Base-by-base conservation (phyloP, 1,284 basidiomycete species). In the Coriolopsis trogii region DNA sequence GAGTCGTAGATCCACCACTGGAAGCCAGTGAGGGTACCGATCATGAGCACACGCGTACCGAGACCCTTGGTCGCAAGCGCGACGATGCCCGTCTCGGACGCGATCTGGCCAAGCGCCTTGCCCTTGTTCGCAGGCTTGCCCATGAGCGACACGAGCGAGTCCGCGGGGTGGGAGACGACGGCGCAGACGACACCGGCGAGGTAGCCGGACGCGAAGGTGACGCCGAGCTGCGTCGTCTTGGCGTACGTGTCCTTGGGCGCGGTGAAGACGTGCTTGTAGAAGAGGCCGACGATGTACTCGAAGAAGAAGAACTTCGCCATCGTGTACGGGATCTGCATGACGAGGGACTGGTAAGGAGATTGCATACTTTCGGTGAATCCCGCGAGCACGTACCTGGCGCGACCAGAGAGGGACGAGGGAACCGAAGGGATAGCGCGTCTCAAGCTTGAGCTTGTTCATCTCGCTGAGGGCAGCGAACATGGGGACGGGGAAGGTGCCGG, bases 281-380 rank as follows among this genome's bases (percentile, higher is more conserved):
- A 91, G 58, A 85, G 61, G 62, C 80, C 73, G 64, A 85, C 89
- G 61, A 88, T 89, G 77, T 83, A 83, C 71, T 91, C 89, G 69
- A 85, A 91, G 82, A 85, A 88, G 82, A 79, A 87, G 81, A 91
- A 91, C 72, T 91, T 91, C 73, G 89, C 87, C 89, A 91, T 91
- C 58, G 89, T 91, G 74, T 91, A 91, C 36, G 89, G 89, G 64
- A 91, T 90, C 85, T 89, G 41, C 23, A 15, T 7, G 24, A 15
- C 38, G 46, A 30, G 7, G 28, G 16, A 6, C 8, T 20, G 20
- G 21, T n/a, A 30, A 51, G 3, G 36, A 44, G 10, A 45, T 37
- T 31, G 49, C 4, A 6, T 15, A 24, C 15, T n/a, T 8, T 10
- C 4, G n/a, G 21, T n/a, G 2, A 15, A 16, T n/a, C 6, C 10